Evolutionary conservation across 2,329 filamentous ascomycete genomes (phyloP), one percentile per base, ranked within the genome.

Genomic region (Piedraia hortae): DNA sequence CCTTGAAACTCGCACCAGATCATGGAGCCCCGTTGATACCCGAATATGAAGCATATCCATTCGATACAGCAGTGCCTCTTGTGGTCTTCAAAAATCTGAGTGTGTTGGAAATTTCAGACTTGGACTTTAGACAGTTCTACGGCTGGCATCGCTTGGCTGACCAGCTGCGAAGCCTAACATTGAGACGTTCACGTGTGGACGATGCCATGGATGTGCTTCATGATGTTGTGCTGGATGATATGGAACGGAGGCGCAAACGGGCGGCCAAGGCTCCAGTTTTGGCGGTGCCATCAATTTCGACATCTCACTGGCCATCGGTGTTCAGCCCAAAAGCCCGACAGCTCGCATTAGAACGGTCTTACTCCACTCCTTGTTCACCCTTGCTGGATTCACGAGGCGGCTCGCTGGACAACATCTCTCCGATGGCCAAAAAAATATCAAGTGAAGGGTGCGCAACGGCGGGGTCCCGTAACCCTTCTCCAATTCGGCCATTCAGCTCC

Each of bases 71-170:
- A 10, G 85, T 97, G 14, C 85, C 85, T 10, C 56, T 97, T n/a
- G 71, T 89, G 44, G 73, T 74, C 5, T 93, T 97, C 60, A 93
- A 97, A 50, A 97, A 93, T 35, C 54, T 93, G 24, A 82, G 82
- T 46, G 72, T 77, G 11, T 56, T 97, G 31, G 85, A 97, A 45
- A 74, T 97, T 23, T 80, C 70, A 48, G 80, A 88, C 47, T 71
- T 93, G 41, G 85, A 97, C 46, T 91, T 90, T 42, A 66, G 85
- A 29, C 80, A 90, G 36, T 91, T 93, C 48, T 90, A 78, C 46
- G 85, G 85, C 26, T 97, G 85, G 85, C 82, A 97, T 43, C 66
- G 73, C 26, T 50, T 93, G 25, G 73, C 85, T 5, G 85, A 97
- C 41, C 80, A 91, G 44, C 52, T 97, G 30, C 68, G 78, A 27